Percentiles rank a stretch among this genome's conserved stretches.
phyloP scores from a whole-genome alignment of 352 stramenopile genomes.

The Phytophthora foliorum region DNA sequence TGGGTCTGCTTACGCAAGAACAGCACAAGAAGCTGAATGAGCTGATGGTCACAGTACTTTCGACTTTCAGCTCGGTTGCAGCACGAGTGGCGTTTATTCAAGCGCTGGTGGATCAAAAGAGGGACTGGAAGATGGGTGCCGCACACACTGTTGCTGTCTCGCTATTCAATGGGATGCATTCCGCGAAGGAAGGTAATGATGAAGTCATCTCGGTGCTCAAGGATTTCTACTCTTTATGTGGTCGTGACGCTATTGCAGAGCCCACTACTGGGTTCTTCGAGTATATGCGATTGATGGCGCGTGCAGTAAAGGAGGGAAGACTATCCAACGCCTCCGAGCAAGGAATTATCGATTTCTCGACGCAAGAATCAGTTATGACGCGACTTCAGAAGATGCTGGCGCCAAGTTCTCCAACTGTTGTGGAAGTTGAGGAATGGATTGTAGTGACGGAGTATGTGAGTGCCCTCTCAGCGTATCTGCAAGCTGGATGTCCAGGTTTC shows the following conservation, averaged over 20 bases:
- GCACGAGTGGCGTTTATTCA: constrained; percentile 24
- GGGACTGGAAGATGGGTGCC: constrained; percentile 37
- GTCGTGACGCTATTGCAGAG: constrained; percentile 12
- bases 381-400: constrained; percentile 45
- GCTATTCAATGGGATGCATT: constrained; percentile 18
- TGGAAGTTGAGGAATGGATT: constrained; percentile 58
- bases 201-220: constrained; percentile 26
- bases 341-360: constrained; percentile 39
- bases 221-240: constrained; percentile 35
- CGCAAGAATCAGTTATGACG: constrained; percentile 39
- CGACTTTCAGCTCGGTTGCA: constrained; percentile 25
- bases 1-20: constrained; percentile 27
- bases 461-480: constrained; percentile 36
- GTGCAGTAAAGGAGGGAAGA: constrained; percentile 22
- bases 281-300: constrained; percentile 35
- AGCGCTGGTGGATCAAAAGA: constrained; percentile 25
- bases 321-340: constrained; percentile 12
- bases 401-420: constrained; percentile 39
- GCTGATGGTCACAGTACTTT: constrained; percentile 33
- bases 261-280: constrained; percentile 28
- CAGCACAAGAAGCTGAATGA: constrained; percentile 46
- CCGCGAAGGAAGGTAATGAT: constrained; percentile 21
- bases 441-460: constrained; percentile 47
- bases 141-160: constrained; percentile 41
- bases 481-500: constrained; percentile 37